A percentile compares a stretch with the other conserved stretches of the same genome.
Conservation (phyloP, 2,329 filamentous ascomycete species). For the Trichoderma oligosporum region DNA sequence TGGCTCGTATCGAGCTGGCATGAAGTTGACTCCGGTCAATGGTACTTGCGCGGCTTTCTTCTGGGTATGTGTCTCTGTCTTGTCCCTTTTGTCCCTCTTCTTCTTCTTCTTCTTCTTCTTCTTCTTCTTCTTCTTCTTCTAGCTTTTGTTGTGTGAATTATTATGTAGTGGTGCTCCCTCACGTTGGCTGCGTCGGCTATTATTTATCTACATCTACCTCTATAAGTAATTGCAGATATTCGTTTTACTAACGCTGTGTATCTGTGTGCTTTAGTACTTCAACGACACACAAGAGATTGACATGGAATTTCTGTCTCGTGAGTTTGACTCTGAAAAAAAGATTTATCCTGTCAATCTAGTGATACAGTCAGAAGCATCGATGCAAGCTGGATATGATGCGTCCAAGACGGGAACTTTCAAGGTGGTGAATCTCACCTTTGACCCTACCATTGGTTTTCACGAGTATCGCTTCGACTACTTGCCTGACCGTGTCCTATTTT, state of each 20-base stretch:
- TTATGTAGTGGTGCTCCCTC: too few relatives aligned
- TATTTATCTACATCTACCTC: too few relatives aligned
- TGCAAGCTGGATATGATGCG: constrained; percentile 59
- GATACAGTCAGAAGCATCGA: constrained; percentile 63
- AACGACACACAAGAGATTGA: constrained; percentile 80
- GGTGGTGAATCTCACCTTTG: constrained; percentile 58
- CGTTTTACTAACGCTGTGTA: background rate
- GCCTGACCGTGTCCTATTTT: constrained; percentile 60
- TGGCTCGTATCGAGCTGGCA: constrained; percentile 65
- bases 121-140: too few relatives aligned
- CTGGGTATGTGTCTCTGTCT: constrained; percentile 55
- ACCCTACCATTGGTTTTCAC: constrained; percentile 63
- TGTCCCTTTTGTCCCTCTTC: background rate
- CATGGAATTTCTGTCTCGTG: constrained; percentile 69
- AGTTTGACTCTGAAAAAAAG: constrained; percentile 51
- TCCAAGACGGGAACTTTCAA: constrained; percentile 55
- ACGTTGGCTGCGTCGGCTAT: too few relatives aligned
- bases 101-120: too few relatives aligned
- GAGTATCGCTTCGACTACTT: constrained; percentile 79
- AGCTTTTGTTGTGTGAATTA: too few relatives aligned
- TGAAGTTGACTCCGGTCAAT: constrained; percentile 57
- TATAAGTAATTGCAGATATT: too few relatives aligned
- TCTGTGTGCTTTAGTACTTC: constrained; percentile 53
- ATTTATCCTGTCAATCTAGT: constrained; percentile 67
- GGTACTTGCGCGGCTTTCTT: constrained; percentile 79